Base-by-base conservation (phyloP, 139 green algal genomes). In the Haematococcus sp. region DNA sequence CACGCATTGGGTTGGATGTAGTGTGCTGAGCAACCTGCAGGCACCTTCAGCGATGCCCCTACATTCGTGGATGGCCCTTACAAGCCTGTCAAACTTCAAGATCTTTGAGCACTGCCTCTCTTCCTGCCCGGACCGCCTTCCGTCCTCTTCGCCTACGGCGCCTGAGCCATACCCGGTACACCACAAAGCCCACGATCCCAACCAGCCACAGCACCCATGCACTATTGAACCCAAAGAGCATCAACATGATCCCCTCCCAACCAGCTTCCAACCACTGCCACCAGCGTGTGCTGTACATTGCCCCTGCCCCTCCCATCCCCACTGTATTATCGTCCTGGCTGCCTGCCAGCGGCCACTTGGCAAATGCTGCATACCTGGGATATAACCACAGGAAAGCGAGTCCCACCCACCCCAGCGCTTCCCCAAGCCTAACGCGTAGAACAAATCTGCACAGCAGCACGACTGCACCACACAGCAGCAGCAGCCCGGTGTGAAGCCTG, bases 191-290 rank as follows among this genome's bases (percentile, higher is more conserved):
- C 28, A 74, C 34, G 11, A 70, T 15, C 32, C 43, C 31, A 17
- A 51, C 35, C 15, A 73, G 0, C 77, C 77, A 83, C 72, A 83
- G 1, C 25, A 79, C 3, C 23, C 65, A 68, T 9, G 71, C 60
- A 2, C 54, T 56, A 3, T 27, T 27, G 28, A 79, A 83, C 20
- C 71, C 77, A 44, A 83, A 73, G 23, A 83, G 32, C 56, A 71
- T 19, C 16, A 64, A 40, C 66, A 83, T 76, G 0, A 60, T 30
- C 19, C 19, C 25, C 65, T 83, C 77, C 77, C 77, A 83, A 4
- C 28, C 58, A 34, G 11, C n/a, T 4, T 22, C 58, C 30, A 30
- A 40, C 11, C 28, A 40, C 11, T 9, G n/a, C 58, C 58, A 65
- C n/a, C 58, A 28, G n/a, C 22, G 25, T 16, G 30, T 65, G 22